Evolutionary conservation across 495 filamentous ascomycete genomes (phyloP), one percentile per base, ranked within the genome.

Genomic region (Tuber aestivum): DNA sequence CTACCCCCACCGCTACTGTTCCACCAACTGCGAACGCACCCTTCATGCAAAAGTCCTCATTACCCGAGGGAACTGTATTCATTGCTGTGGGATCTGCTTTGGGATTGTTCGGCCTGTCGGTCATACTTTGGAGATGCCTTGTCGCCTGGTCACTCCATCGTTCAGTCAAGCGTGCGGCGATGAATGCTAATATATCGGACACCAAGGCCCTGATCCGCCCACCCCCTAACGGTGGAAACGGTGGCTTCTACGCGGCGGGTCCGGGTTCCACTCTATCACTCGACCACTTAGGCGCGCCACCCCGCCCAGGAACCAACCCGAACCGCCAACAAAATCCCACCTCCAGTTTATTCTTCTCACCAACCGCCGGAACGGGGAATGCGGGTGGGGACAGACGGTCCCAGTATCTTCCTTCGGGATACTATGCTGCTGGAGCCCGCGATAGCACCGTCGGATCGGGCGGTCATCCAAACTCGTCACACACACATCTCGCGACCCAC

Each of bases 51-150:
- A 91, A 91, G 82, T 94, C 93, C n/a, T 91, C 87, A 69, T 87
- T 94, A 12, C 95, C 95, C 0, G 93, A 98, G 85, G 95, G 95
- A 27, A 97, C 95, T 38, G 91, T 99, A 44, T 99, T 99, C 86
- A 99, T 99, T 82, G 90, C 88, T 61, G 96, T 97, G 32, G 95
- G 96, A 69, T 93, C 94, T 32, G 91, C 91, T 42, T 88, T 99
- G 6, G 96, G 92, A 41, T 90, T 94, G 75, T 89, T 97, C 75
- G 93, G 90, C 6, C 85, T 93, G 18, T 88, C 90, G 37, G 88
- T 99, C 27, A 87, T 98, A 3, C 87, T 90, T 72, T 99, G 95
- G 95, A 92, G 95, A 73, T 91, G 87, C 70, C 88, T 97, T 74
- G 90, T 98, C 35, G 94, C 92, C 79, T 97, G 93, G 90, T 93